Conservation (phyloP, 1,284 basidiomycete species). For the Cutaneotrichosporon mucoides region DNA sequence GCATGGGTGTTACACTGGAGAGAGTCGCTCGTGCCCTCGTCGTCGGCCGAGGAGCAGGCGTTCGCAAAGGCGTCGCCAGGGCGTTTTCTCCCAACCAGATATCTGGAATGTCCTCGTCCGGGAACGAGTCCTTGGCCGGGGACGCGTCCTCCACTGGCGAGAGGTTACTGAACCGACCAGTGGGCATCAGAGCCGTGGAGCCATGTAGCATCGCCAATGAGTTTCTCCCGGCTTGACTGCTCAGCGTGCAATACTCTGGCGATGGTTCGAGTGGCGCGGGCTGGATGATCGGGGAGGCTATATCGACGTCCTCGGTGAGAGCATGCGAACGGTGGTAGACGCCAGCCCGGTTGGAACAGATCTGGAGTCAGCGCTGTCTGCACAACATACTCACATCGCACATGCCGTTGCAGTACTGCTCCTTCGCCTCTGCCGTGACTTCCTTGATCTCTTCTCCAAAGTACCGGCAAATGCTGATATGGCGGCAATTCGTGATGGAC, state of each 20-base stretch:
- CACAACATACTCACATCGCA: conserved; percentile 64
- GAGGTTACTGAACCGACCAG: not conserved
- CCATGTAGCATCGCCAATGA: not conserved
- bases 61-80: not conserved
- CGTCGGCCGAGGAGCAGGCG: not conserved
- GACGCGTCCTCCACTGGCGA: not conserved
- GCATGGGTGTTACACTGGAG: not conserved
- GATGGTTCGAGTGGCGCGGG: conserved; percentile 10
- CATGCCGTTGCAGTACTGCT: conserved; percentile 68
- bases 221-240: not conserved
- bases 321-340: conserved; percentile 21
- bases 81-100: not conserved
- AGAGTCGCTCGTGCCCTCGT: not conserved
- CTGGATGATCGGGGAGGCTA: conserved; percentile 24
- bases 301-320: conserved; percentile 28
- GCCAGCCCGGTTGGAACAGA: conserved; percentile 27
- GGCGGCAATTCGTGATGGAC: conserved; percentile 61
- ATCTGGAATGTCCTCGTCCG: not conserved
- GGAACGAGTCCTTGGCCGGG: not conserved
- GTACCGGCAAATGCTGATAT: conserved; percentile 73
- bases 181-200: not conserved
- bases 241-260: conserved; percentile 4
- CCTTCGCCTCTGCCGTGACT: conserved; percentile 53
- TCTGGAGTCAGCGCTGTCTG: conserved; percentile 17
- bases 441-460: conserved; percentile 71